Evolutionary conservation across 1,284 basidiomycete species (phyloP).

Genomic region (Psilocybe mexicana): DNA sequence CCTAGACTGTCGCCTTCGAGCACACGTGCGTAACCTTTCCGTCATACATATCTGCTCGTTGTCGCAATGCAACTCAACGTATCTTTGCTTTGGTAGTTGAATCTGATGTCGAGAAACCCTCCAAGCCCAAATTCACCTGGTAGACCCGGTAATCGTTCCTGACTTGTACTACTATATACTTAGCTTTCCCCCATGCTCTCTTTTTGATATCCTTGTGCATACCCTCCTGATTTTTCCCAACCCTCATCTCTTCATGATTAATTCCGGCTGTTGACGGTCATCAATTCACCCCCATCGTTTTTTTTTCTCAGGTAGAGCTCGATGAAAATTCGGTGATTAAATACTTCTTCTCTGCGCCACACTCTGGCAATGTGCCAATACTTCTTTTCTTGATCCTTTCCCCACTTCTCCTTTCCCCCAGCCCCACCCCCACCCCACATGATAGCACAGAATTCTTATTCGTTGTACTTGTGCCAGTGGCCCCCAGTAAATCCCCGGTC

Average conservation of each 20-base stretch:
- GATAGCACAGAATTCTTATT: background rate
- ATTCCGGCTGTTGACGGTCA: slow-evolving; percentile 1
- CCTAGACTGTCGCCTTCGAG: slow-evolving; percentile 8
- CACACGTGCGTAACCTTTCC: background rate
- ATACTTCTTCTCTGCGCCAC: background rate
- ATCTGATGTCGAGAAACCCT: slow-evolving; percentile 2
- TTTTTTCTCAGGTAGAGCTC: background rate
- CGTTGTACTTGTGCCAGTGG: background rate
- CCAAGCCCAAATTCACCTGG: slow-evolving; percentile 7
- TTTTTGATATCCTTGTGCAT: background rate
- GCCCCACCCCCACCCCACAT: background rate
- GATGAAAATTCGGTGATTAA: slow-evolving; percentile 2
- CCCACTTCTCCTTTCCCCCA: too few relatives aligned
- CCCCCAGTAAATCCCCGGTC: background rate
- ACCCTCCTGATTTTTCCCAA: background rate
- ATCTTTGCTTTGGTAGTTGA: background rate
- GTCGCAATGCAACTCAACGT: background rate
- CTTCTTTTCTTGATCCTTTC: background rate
- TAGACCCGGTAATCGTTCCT: background rate
- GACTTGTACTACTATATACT: background rate
- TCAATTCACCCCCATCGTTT: background rate
- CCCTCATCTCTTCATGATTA: too few relatives aligned
- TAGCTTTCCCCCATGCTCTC: background rate
- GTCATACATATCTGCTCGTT: background rate
- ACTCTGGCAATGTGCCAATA: background rate